A percentile compares a stretch with the other conserved stretches of the same genome.
Conservation (phyloP, 768 basidiomycete species). For the Tricholoma bakamatsutake region DNA sequence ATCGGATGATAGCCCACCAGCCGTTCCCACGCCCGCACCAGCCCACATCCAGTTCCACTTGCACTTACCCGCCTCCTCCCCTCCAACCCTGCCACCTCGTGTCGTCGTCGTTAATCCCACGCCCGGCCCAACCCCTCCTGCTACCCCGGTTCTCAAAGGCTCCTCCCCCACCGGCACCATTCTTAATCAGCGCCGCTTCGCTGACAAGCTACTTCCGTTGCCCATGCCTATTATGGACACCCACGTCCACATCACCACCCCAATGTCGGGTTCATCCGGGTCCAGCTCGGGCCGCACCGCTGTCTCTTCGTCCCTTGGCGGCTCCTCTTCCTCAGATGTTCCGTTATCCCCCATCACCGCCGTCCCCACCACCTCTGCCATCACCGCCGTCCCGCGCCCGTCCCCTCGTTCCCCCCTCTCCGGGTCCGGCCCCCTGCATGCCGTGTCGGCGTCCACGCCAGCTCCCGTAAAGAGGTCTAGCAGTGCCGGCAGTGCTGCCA, state of each 20-base stretch:
- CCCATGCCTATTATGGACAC: not conserved
- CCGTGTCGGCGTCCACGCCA: too few relatives aligned
- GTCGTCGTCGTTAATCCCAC: slow-evolving; percentile 73
- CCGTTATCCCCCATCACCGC: not conserved
- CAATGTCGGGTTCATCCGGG: not conserved
- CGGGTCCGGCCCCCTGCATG: not conserved
- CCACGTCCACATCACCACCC: not conserved
- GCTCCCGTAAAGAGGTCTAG: slow-evolving; percentile 2
- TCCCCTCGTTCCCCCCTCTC: too few relatives aligned
- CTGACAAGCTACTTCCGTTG: not conserved
- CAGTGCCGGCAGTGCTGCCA: slow-evolving; percentile 5
- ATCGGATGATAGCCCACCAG: slow-evolving; percentile 5
- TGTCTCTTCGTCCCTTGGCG: not conserved
- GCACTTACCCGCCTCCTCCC: not conserved
- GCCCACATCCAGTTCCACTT: not conserved
- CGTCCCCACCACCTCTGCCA: too few relatives aligned
- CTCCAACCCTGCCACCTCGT: slow-evolving; percentile 32
- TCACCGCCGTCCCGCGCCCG: too few relatives aligned
- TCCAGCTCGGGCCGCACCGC: not conserved
- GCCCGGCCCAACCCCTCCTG: slow-evolving; percentile 70
- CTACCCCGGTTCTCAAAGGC: slow-evolving; percentile 56
- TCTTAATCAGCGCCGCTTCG: not conserved
- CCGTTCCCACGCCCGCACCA: slow-evolving; percentile 4
- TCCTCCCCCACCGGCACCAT: too few relatives aligned
- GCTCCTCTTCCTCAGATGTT: not conserved